A percentile compares a stretch with the other conserved stretches of the same genome.
These are phyloP conservation scores for Metschnikowia bowlesiae DNA, from an alignment of 805 yeast genomes.

Conservation along the genomic window DNA sequence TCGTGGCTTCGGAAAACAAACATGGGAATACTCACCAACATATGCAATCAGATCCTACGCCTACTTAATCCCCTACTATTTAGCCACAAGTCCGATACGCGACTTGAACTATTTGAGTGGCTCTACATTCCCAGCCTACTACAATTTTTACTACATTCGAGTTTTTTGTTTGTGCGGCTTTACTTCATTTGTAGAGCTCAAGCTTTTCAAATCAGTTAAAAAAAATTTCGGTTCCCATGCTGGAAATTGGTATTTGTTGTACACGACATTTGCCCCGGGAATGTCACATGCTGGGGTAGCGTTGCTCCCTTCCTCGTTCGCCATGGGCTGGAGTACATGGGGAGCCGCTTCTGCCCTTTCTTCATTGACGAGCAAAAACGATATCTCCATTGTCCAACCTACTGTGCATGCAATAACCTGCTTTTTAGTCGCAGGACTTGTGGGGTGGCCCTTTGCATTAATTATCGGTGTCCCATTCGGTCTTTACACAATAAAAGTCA, in stretches of 20 bases:
- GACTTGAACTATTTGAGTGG: conserved; percentile 12
- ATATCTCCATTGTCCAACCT: conserved; percentile 7
- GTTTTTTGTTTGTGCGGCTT: conserved; percentile 32
- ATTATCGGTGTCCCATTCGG: conserved; percentile 61
- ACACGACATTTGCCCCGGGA: conserved; percentile 66
- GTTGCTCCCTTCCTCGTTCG: conserved; percentile 78
- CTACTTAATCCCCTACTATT: conserved; percentile 53
- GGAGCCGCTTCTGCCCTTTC: conserved; percentile 39
- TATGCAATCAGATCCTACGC: conserved; percentile 86
- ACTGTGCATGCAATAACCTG: conserved; percentile 22
- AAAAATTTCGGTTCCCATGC: conserved; percentile 31
- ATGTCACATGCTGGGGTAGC: conserved; percentile 86
- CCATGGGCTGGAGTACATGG: conserved; percentile 45
- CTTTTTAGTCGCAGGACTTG: conserved; percentile 62
- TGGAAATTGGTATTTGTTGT: conserved; percentile 60
- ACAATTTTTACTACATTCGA: conserved; percentile 54
- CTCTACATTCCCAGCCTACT: conserved; percentile 20
- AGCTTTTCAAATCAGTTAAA: conserved; percentile 41
- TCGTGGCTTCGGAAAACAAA: conserved; percentile 84
- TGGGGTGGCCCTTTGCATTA: conserved; percentile 91
- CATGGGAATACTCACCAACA: conserved; percentile 95
- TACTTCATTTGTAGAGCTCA: conserved; percentile 48
- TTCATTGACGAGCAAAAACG: conserved; percentile 11
- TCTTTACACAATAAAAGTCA: conserved; percentile 24
- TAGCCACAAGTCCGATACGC: conserved; percentile 22